A percentile compares a stretch with the other conserved stretches of the same genome.
Conservation (phyloP, 768 basidiomycete genomes). For the Hortiboletus flavorubellus region DNA sequence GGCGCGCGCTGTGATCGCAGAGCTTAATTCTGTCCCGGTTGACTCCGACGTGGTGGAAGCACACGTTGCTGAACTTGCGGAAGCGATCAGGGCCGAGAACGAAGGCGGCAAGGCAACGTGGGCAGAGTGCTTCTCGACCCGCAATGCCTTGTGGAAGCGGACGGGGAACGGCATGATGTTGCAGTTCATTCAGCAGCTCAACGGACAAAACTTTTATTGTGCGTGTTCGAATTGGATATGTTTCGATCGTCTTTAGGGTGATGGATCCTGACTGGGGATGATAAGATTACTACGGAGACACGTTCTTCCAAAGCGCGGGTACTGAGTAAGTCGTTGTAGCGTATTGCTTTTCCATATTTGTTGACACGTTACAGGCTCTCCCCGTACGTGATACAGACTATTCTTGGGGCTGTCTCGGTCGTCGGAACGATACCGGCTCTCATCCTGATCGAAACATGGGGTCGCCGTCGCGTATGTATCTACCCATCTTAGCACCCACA, state of each 20-base stretch:
- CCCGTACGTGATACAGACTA: conserved; percentile 69
- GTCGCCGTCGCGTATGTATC: conserved; percentile 55
- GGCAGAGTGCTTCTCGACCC: conserved; percentile 15
- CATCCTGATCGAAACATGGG: conserved; percentile 65
- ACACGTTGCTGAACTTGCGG: conserved; percentile 13
- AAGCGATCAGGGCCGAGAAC: conserved; percentile 15
- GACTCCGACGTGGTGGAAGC: conserved; percentile 12
- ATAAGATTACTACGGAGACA: conserved; percentile 17
- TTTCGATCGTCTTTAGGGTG: not conserved
- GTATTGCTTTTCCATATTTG: not conserved
- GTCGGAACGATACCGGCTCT: conserved; percentile 70
- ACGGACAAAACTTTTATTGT: conserved; percentile 19
- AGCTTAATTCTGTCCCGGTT: conserved; percentile 12
- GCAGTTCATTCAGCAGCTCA: conserved; percentile 16
- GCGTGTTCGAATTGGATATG: not conserved
- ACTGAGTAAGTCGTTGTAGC: conserved; percentile 42
- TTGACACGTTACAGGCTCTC: conserved; percentile 38
- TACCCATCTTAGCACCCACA: conserved; percentile 20
- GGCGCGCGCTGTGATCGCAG: conserved; percentile 12
- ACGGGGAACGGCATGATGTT: conserved; percentile 17
- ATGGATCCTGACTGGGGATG: not conserved
- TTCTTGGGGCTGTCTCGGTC: conserved; percentile 71
- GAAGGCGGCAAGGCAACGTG: conserved; percentile 16
- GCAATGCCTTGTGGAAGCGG: conserved; percentile 17
- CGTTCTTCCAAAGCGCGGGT: conserved; percentile 50